Conservation (phyloP, 2,329 filamentous ascomycete genomes). For the Aschersonia sp. region DNA sequence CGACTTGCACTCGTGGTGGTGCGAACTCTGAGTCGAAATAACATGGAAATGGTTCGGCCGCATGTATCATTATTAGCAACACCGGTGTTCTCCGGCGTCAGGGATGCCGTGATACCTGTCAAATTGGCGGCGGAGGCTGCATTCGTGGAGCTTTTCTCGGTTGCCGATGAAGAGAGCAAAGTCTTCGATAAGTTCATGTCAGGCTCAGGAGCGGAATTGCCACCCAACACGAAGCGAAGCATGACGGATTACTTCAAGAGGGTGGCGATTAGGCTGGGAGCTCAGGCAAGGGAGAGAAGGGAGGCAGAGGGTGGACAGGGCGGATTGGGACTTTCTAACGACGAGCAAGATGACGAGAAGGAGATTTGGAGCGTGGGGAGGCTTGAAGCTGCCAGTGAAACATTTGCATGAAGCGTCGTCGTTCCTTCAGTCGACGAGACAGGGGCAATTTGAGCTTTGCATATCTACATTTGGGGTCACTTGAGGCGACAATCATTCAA, state of each 20-base stretch:
- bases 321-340: conserved; percentile 71
- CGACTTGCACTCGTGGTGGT: conserved; percentile 77
- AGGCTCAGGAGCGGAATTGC: conserved; percentile 49
- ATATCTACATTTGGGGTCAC: too few species aligned
- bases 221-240: conserved; percentile 63
- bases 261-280: conserved; percentile 71
- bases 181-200: conserved; percentile 88
- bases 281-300: conserved; percentile 73
- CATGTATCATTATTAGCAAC: conserved; percentile 70
- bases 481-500: too few species aligned
- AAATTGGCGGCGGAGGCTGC: conserved; percentile 92
- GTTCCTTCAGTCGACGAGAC: too few species aligned
- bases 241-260: conserved; percentile 98
- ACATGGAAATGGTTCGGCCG: conserved; percentile 68
- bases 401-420: conserved; percentile 23
- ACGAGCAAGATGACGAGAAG: conserved; percentile 86
- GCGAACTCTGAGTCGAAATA: conserved; percentile 67
- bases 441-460: too few species aligned
- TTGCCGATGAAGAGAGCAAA: conserved; percentile 71
- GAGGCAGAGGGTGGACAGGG: conserved; percentile 86
- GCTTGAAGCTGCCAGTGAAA: conserved; percentile 60
- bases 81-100: conserved; percentile 76
- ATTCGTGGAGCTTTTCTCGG: conserved; percentile 80
- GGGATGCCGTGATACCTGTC: conserved; percentile 85
- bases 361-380: conserved; percentile 94